A percentile compares a stretch with the other conserved stretches of the same genome.
These are phyloP conservation scores for Chrysoporthe austroafricana DNA, from an alignment of 2,329 filamentous ascomycete genomes.

Conservation along the genomic window DNA sequence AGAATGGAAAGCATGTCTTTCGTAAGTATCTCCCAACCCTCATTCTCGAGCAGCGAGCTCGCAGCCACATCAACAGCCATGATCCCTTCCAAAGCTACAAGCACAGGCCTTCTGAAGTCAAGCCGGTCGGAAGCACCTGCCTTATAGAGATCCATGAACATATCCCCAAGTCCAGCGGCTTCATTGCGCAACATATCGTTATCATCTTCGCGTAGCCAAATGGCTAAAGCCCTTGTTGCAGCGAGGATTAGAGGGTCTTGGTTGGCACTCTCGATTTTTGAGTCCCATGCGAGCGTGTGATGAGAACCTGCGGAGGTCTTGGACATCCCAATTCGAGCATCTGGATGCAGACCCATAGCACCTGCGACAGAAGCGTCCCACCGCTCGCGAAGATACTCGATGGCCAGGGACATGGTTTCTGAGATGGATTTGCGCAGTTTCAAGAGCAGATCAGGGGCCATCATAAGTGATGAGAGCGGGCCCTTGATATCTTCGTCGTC, in stretches of 20 bases:
- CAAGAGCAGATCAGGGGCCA: conserved; percentile 63
- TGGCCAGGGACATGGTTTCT: conserved; percentile 65
- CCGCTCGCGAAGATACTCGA: conserved; percentile 71
- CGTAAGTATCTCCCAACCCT: conserved; percentile 59
- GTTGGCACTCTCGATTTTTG: conserved; percentile 49
- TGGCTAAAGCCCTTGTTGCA: conserved; percentile 58
- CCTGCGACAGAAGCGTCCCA: conserved; percentile 70
- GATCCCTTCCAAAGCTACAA: conserved; percentile 64
- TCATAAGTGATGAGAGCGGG: conserved; percentile 41
- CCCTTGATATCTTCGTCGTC: conserved; percentile 48
- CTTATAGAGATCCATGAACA: conserved; percentile 66
- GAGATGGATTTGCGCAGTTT: conserved; percentile 63
- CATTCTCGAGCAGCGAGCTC: conserved; percentile 51
- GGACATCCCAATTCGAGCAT: conserved; percentile 51
- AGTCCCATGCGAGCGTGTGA: conserved; percentile 62
- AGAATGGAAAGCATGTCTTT: conserved; percentile 54
- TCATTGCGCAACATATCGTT: conserved; percentile 61
- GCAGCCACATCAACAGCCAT: conserved; percentile 52
- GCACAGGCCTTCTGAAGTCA: conserved; percentile 60
- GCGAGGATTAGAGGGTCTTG: conserved; percentile 64
- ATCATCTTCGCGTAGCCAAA: conserved; percentile 74
- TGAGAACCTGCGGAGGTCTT: conserved; percentile 50
- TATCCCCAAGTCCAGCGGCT: conserved; percentile 62
- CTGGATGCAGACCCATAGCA: conserved; percentile 62
- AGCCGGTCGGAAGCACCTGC: conserved; percentile 39